Evolutionary conservation across 129 eudicot species (phyloP), one percentile per base, ranked within the genome.

Genomic region (Flaveria trinervia): DNA sequence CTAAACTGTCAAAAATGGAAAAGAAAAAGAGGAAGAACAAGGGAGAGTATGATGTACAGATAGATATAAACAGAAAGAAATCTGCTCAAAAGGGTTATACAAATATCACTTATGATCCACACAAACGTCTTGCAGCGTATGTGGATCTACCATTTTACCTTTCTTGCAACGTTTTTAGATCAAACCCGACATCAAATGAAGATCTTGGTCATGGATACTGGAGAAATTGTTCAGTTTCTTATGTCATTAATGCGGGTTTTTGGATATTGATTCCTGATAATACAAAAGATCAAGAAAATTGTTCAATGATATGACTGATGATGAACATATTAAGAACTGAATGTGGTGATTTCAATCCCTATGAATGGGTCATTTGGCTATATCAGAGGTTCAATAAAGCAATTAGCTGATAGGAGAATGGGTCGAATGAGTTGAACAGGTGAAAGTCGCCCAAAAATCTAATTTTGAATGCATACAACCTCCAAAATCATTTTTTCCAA

Each of bases 191-290:
- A 51, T 52, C 55, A 61, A 28, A 41, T 20, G 48, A 44, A 78
- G 77, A 70, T 18, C 30, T 43, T 18, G 28, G 54, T 41, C 79
- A 26, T 9, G 79, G 12, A 54, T 65, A 54, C 23, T 28, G 74
- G 64, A 65, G 83, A 80, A 65, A 41, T 64, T 7, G 50, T 41
- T 80, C 17, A 54, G 18, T 15, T 65, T 56, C 75, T 43, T 67
- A 39, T 8, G 43, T 9, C 26, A 14, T 18, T 80, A 44, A 62
- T 56, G 17, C 23, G 5, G 22, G 33, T 74, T 49, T 55, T 51
- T 13, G 52, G 44, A 52, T 66, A 54, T 55, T 23, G 68, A 74
- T 60, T 80, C 84, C 84, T 80, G 84, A 73, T 54, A 6, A 80
- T 3, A 45, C 22, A 26, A 65, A 55, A 66, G 39, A 79, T 33